phyloP scores from a whole-genome alignment of 1,284 basidiomycete species.

The Agroathelia rolfsii region DNA sequence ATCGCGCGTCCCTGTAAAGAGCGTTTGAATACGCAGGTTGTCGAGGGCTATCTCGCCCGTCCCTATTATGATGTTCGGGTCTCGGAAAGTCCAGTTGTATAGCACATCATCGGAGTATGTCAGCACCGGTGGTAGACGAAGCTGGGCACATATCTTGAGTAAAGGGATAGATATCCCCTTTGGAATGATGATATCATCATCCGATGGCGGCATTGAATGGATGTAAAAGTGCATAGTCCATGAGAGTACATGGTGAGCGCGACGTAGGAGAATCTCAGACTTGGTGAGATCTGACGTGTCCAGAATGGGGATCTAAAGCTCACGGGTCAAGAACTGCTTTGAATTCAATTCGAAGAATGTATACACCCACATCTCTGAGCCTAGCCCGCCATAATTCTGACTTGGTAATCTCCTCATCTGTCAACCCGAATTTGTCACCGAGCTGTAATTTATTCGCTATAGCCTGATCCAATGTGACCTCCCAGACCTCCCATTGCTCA shows the following conservation, averaged over 20 bases:
- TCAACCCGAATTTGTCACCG: conserved; percentile 36
- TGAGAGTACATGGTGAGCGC: conserved; percentile 79
- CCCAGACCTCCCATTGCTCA: conserved; percentile 62
- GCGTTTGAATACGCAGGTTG: conserved; percentile 54
- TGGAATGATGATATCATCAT: conserved; percentile 53
- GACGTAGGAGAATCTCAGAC: conserved; percentile 62
- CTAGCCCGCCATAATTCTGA: conserved; percentile 54
- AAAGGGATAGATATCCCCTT: conserved; percentile 69
- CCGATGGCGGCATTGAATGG: conserved; percentile 57
- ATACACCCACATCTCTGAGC: conserved; percentile 44
- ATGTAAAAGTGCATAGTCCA: conserved; percentile 88
- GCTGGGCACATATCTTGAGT: conserved; percentile 61
- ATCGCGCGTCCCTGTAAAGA: conserved; percentile 77
- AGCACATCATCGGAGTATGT: conserved; percentile 93
- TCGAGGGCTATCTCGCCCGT: conserved; percentile 33
- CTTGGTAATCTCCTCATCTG: conserved; percentile 30
- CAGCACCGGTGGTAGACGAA: conserved; percentile 83
- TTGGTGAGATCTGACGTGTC: conserved; percentile 36
- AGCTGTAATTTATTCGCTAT: conserved; percentile 42
- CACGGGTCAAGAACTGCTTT: conserved; percentile 26
- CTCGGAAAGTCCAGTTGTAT: conserved; percentile 74
- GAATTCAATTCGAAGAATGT: conserved; percentile 3
- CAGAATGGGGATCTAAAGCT: conserved; percentile 36
- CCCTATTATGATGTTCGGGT: too few species aligned
- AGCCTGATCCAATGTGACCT: conserved; percentile 45